Conservation (phyloP, 805 yeast species). For the Candida ovalis region DNA sequence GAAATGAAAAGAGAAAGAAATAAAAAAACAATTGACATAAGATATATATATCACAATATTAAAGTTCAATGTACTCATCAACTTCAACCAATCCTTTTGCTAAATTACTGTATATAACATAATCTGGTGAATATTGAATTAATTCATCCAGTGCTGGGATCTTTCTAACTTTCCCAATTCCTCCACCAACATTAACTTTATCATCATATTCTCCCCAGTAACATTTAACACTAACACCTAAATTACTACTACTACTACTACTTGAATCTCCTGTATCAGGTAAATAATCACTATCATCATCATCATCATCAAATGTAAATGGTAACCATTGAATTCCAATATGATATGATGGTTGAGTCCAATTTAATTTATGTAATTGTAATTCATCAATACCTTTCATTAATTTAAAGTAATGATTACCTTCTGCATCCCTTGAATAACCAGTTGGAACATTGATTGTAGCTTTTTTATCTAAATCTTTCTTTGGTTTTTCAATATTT, state of each 20-base stretch:
- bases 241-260: conserved; percentile 15
- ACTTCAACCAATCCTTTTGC: conserved; percentile 68
- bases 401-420: conserved; percentile 43
- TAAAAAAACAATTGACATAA: background rate
- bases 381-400: conserved; percentile 61
- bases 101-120: conserved; percentile 60
- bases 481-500: background rate
- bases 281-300: conserved; percentile 25
- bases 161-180: conserved; percentile 24
- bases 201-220: conserved; percentile 74
- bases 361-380: conserved; percentile 60
- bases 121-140: conserved; percentile 60
- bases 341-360: conserved; percentile 51
- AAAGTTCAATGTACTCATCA: conserved; percentile 21
- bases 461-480: background rate
- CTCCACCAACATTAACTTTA: conserved; percentile 37
- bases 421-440: conserved; percentile 34
- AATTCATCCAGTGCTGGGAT: conserved; percentile 74
- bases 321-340: conserved; percentile 79
- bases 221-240: conserved; percentile 63
- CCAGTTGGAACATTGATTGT: conserved; percentile 38
- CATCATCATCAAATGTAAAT: conserved; percentile 42
- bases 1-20: background rate
- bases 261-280: too few species aligned
- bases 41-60: background rate